These are phyloP conservation scores for Colletotrichum navitas DNA, from an alignment of 2,329 filamentous ascomycete species.

Conservation along the genomic window DNA sequence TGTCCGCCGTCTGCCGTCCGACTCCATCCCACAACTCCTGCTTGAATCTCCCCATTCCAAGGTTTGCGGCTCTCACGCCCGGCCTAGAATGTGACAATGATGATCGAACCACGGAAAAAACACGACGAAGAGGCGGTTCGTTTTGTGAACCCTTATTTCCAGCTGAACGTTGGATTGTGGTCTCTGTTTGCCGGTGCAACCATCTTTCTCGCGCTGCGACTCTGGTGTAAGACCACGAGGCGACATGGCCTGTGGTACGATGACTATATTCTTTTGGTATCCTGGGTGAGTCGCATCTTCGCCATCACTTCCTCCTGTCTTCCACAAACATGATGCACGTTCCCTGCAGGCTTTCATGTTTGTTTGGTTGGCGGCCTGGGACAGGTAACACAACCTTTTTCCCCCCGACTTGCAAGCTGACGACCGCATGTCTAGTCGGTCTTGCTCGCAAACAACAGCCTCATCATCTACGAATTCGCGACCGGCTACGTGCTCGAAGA, in stretches of 20 bases:
- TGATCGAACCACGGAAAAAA: constrained; percentile 44
- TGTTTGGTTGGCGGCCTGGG: too few species aligned
- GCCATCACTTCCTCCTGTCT: too few species aligned
- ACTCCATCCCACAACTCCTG: not conserved
- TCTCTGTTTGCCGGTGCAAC: constrained; percentile 50
- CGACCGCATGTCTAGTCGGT: constrained; percentile 47
- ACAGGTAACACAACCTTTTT: too few species aligned
- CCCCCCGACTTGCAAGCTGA: not conserved
- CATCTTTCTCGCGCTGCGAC: constrained; percentile 48
- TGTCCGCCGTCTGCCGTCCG: not conserved
- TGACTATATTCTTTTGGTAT: constrained; percentile 53
- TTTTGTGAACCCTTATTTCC: constrained; percentile 48
- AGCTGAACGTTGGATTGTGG: constrained; percentile 53
- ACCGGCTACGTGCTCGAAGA: constrained; percentile 60
- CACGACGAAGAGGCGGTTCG: constrained; percentile 45
- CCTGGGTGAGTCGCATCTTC: constrained; percentile 49
- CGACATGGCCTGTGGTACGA: constrained; percentile 56
- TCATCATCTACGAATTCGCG: constrained; percentile 61
- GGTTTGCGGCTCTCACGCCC: constrained; percentile 22
- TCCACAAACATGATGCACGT: not conserved
- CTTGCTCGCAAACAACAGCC: constrained; percentile 58
- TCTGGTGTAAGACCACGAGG: constrained; percentile 53
- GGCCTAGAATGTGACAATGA: constrained; percentile 39
- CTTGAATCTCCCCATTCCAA: not conserved
- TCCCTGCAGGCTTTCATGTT: not conserved